phyloP scores from a whole-genome alignment of 176 grass and related monocot species.

The Oryza glaberrima region DNA sequence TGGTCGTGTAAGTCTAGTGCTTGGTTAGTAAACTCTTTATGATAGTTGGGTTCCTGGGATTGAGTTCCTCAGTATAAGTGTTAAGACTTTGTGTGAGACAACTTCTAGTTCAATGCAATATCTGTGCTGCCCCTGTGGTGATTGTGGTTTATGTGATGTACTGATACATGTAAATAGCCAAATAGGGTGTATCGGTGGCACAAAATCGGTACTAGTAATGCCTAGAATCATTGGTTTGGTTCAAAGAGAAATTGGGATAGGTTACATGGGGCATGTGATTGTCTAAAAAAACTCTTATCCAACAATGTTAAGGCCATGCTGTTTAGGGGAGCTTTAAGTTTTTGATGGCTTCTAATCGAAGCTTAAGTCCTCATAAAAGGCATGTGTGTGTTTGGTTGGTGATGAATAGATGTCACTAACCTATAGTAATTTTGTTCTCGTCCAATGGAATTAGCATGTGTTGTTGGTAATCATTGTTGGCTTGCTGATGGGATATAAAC shows the following conservation, averaged over 20 bases:
- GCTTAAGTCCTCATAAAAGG: not conserved
- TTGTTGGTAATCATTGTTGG: not conserved
- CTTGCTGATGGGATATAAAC: not conserved
- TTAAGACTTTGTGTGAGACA: not conserved
- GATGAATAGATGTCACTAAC: not conserved
- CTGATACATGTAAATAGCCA: not conserved
- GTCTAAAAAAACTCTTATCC: not conserved
- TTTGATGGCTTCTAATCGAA: not conserved
- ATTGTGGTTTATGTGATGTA: not conserved
- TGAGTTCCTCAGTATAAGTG: no score
- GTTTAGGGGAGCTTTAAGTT: not conserved
- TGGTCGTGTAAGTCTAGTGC: conserved; percentile 45
- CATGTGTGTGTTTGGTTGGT: not conserved
- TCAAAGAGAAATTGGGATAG: not conserved
- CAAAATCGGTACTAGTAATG: not conserved
- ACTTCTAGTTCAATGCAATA: not conserved
- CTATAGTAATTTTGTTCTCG: not conserved
- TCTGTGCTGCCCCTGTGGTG: no score
- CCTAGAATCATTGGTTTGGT: not conserved
- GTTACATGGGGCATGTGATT: not conserved
- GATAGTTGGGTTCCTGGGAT: not conserved
- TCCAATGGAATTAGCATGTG: not conserved
- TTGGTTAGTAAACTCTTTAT: not conserved
- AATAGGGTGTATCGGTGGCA: not conserved
- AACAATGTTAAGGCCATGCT: not conserved